Evolutionary conservation across 108 stramenopile species (phyloP), one percentile per base, ranked within the genome.

Genomic region (Fragilariopsis cylindrus): DNA sequence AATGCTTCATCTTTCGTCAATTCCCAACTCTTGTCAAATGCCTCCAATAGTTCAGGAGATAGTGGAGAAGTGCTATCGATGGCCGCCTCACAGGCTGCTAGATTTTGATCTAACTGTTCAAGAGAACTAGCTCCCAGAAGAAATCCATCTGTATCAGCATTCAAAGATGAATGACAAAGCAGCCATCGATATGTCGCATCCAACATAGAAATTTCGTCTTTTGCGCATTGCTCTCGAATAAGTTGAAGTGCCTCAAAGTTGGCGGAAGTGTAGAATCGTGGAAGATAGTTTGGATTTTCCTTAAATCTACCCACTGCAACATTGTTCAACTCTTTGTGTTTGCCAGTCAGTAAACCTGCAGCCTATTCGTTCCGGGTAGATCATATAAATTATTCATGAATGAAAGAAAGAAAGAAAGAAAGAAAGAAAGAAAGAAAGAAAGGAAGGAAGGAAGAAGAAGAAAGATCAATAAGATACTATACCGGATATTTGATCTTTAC

Each of bases 131-230:
- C 96, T 45, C 96, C 96, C 41, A 97, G 46, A 54, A 97, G 73
- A 50, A 97, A 57, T 16, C 94, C 94, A 77, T 97, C 96, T 8
- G 64, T 70, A 11, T 63, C 65, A 7, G 71, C 43, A 50, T 18
- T 39, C 67, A 98, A 83, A 3, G 71, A 81, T 3, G 96, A 96
- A 76, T 98, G 95, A 57, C 90, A 81, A 53, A 93, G 70, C 73
- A 98, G 68, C 97, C 97, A 98, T 7, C 87, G 84, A 70, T 91
- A 92, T 3, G 96, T 88, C 4, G 94, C 96, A 2, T 94, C 90
- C 13, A 92, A 84, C 85, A 97, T 87, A 48, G 87, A 82, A 11
- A 95, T 78, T 5, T 58, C 73, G 1, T 82, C 77, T 39, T 71
- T 68, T 46, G 90, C 79, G 68, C 93, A 94, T 18, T 87, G 89